Conservation (phyloP, 768 basidiomycete species). For the Pleurotus tuber-regium region DNA sequence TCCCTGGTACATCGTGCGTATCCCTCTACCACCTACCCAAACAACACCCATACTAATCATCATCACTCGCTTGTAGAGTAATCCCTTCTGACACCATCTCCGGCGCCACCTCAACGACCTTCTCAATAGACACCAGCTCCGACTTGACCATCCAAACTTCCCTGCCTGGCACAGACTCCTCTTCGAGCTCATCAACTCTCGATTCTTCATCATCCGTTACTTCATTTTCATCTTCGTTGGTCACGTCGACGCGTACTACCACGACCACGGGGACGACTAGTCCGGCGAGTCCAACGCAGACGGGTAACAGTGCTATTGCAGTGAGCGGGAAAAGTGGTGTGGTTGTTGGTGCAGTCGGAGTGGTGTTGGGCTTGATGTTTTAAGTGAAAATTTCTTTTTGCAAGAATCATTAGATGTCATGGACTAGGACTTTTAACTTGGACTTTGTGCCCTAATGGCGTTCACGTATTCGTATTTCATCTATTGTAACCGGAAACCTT, state of each 20-base stretch:
- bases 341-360: not conserved
- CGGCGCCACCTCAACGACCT: too few species aligned
- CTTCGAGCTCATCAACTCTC: not conserved
- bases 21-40: not conserved
- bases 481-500: too few species aligned
- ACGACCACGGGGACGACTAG: not conserved
- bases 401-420: too few species aligned
- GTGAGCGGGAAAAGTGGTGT: not conserved
- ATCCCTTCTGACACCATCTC: too few species aligned
- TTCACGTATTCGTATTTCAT: too few species aligned
- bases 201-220: not conserved
- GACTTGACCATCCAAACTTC: slow-evolving; percentile 9
- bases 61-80: too few species aligned
- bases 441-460: too few species aligned
- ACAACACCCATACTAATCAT: too few species aligned
- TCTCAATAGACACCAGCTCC: too few species aligned
- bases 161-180: not conserved
- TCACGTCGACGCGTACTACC: not conserved
- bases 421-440: too few species aligned
- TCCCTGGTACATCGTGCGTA: slow-evolving; percentile 1
- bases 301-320: not conserved
- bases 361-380: slow-evolving; percentile 6
- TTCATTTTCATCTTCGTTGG: not conserved
- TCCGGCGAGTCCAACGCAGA: not conserved
- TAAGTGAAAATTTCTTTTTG: too few species aligned